These are phyloP conservation scores for Gliomastix tumulicola DNA, from an alignment of 2,329 filamentous ascomycete species.

Conservation along the genomic window DNA sequence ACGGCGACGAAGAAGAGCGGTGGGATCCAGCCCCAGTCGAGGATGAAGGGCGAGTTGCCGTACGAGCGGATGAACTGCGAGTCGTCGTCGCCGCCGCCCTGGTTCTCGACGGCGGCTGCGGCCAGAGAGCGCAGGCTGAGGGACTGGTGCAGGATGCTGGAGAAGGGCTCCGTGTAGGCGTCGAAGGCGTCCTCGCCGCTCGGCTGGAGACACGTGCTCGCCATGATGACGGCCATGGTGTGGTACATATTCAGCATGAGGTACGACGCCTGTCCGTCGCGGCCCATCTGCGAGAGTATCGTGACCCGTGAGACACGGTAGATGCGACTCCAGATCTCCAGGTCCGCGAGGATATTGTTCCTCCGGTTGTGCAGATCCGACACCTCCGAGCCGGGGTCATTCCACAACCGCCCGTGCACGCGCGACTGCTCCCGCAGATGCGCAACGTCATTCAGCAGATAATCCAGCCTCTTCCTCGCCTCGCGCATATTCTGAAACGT, in stretches of 20 bases:
- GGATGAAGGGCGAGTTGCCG: not conserved
- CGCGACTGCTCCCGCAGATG: not conserved
- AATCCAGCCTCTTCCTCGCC: slow-evolving; percentile 2
- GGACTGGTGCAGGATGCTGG: too few species aligned
- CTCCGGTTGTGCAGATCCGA: too few species aligned
- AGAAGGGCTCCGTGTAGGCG: not conserved
- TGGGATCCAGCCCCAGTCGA: slow-evolving; percentile 1
- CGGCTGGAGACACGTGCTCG: not conserved
- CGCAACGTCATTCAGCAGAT: not conserved
- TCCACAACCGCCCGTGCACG: not conserved
- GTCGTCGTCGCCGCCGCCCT: not conserved
- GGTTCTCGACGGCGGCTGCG: not conserved
- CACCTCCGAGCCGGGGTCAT: not conserved
- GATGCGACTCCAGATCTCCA: not conserved
- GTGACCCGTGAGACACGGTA: not conserved
- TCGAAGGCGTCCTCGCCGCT: slow-evolving; percentile 1
- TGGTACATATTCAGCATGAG: not conserved
- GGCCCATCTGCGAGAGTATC: not conserved
- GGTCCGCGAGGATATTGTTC: not conserved
- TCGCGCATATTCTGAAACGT: not conserved
- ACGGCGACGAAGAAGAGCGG: slow-evolving; percentile 1
- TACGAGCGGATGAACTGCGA: not conserved
- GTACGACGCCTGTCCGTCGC: not conserved
- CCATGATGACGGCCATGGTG: slow-evolving; percentile 2
- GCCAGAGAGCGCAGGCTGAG: not conserved